Conservation (phyloP, 2,329 filamentous ascomycete genomes). For the Akanthomyces dipterigenus region DNA sequence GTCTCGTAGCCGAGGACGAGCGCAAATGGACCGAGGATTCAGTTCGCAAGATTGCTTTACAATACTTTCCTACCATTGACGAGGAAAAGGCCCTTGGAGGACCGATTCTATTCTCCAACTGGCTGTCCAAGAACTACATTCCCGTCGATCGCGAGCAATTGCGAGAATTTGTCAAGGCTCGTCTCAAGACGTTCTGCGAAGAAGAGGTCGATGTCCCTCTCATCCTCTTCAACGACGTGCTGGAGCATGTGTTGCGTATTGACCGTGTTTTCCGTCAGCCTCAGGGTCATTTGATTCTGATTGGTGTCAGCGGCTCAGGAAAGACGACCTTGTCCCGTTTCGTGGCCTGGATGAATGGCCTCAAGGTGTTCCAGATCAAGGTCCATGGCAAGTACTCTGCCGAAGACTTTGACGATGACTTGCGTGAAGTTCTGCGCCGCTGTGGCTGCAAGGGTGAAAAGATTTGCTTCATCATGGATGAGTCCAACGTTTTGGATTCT, state of each 20-base stretch:
- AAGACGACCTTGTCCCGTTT: slow-evolving; percentile 98
- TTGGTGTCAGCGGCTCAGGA: slow-evolving; percentile 95
- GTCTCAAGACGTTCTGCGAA: slow-evolving; percentile 96
- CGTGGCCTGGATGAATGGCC: slow-evolving; percentile 99
- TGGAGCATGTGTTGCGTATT: slow-evolving; percentile 96
- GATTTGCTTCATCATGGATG: slow-evolving; percentile 99
- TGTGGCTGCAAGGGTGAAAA: slow-evolving; percentile 98
- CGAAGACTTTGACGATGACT: slow-evolving; percentile 97
- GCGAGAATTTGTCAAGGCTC: slow-evolving; percentile 93
- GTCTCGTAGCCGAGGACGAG: slow-evolving; percentile 90
- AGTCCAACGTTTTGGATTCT: slow-evolving; percentile 96
- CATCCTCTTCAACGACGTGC: slow-evolving; percentile 97
- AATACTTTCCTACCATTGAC: slow-evolving; percentile 93
- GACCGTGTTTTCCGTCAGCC: slow-evolving; percentile 98
- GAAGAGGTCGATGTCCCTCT: slow-evolving; percentile 98
- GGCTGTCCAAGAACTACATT: slow-evolving; percentile 97
- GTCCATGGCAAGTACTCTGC: slow-evolving; percentile 97
- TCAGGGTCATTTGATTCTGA: slow-evolving; percentile 95
- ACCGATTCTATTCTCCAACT: slow-evolving; percentile 97
- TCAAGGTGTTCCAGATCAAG: slow-evolving; percentile 99
- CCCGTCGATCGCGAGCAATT: slow-evolving; percentile 93
- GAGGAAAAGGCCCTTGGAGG: slow-evolving; percentile 81
- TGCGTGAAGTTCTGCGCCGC: slow-evolving; percentile 85
- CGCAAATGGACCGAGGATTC: slow-evolving; percentile 90
- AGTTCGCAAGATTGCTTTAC: slow-evolving; percentile 76